Base-by-base conservation (phyloP, 176 grass and related monocot genomes). In the Triticum dicoccoides region DNA sequence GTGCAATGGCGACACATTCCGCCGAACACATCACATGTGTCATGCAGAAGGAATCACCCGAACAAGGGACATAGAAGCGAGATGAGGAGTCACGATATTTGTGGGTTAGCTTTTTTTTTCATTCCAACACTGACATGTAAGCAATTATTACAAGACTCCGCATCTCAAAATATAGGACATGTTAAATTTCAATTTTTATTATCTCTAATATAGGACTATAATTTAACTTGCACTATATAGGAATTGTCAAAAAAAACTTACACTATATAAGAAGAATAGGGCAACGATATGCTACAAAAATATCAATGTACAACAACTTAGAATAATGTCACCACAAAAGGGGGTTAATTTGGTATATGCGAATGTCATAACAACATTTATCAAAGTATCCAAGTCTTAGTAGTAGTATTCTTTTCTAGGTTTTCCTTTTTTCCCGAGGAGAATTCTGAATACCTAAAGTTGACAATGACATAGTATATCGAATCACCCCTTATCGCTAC, bases 1-100 rank as follows among this genome's bases (percentile, higher is more conserved):
- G 15, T 62, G 49, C 84, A 91, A 42, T 25, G 72, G 76, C 83
- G 80, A 24, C 62, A 61, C 92, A 47, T 94, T 82, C 75, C 71
- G 72, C 62, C 88, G 64, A 90, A 41, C 54, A 39, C 32, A 64
- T 58, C 17, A 73, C 65, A 80, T 17, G 42, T 4, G 21, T 76
- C 72, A 27, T 51, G 24, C 14, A 44, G 3, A 13, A 21, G 79
- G 13, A 69, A 54, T 54, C 23, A 34, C 4, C 21, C 21, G 10
- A 17, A 15, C 49, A 5, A 73, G 12, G 41, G 41, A 27, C 23
- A 24, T 13, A 29, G 44, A 51, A 4, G 24, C 8, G 24, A 49
- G 41, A 15, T 5, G 51, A 17, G 14, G 72, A 76, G 24, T 76
- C 24, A 24, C 14, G 7, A 10, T 59, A 59, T 59, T 7, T 9